Percentiles rank a stretch among this genome's conserved stretches.
phyloP scores from a whole-genome alignment of 768 basidiomycete species.

The Amanita rubescens region DNA sequence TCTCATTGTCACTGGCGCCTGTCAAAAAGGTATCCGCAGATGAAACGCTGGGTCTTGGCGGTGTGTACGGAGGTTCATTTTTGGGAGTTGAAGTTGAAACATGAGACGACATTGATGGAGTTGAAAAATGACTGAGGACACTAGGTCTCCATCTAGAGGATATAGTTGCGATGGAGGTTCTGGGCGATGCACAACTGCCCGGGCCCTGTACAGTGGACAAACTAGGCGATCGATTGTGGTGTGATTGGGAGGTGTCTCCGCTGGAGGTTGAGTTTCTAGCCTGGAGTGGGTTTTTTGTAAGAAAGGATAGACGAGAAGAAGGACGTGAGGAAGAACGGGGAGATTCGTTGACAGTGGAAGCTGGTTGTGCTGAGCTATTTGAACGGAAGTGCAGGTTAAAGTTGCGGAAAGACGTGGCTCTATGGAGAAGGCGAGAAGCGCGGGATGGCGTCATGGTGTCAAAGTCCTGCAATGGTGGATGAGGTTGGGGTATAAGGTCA shows the following conservation, averaged over 20 bases:
- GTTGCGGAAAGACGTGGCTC: conserved; percentile 31
- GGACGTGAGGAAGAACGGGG: conserved; percentile 31
- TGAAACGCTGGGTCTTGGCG: conserved; percentile 53
- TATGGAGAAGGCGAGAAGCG: conserved; percentile 27
- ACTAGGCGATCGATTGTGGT: conserved; percentile 45
- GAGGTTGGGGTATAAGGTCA: not conserved
- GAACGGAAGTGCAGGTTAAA: conserved; percentile 40
- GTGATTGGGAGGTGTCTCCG: conserved; percentile 19
- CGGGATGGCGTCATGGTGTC: conserved; percentile 29
- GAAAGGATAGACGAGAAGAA: conserved; percentile 41
- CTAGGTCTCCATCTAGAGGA: conserved; percentile 55
- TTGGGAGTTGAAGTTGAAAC: conserved; percentile 27
- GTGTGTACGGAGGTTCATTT: conserved; percentile 28
- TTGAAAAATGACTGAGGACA: conserved; percentile 54
- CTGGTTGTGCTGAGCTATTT: conserved; percentile 27
- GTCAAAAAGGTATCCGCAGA: conserved; percentile 49
- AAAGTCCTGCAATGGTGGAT: conserved; percentile 4
- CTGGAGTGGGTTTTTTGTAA: conserved; percentile 24
- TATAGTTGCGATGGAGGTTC: conserved; percentile 14
- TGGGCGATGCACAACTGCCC: conserved; percentile 12
- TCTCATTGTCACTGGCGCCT: conserved; percentile 42
- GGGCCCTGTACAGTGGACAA: conserved; percentile 33
- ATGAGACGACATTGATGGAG: conserved; percentile 36
- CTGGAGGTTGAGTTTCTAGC: conserved; percentile 19
- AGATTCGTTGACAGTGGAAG: conserved; percentile 25